Evolutionary conservation across 495 filamentous ascomycete species (phyloP).

Genomic region (Astrothelium subdiscretum): DNA sequence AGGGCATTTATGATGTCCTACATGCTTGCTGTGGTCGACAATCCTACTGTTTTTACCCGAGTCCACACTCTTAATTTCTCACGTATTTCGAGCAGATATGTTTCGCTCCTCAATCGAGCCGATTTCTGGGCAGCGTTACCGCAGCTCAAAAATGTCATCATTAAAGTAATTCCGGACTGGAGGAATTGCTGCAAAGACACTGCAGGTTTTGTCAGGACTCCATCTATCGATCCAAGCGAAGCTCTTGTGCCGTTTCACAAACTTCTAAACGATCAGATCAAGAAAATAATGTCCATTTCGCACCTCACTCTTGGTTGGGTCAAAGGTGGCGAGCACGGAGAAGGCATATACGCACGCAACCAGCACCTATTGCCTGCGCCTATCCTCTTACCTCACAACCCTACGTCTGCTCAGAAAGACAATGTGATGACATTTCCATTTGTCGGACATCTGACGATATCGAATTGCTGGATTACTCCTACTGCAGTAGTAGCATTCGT

Average conservation of each 20-base stretch:
- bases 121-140: slow-evolving; percentile 43
- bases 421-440: slow-evolving; percentile 18
- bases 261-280: slow-evolving; percentile 34
- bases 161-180: slow-evolving; percentile 46
- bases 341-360: slow-evolving; percentile 41
- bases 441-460: slow-evolving; percentile 23
- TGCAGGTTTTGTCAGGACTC: slow-evolving; percentile 28
- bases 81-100: slow-evolving; percentile 38
- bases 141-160: slow-evolving; percentile 30
- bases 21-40: slow-evolving; percentile 40
- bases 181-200: slow-evolving; percentile 32
- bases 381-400: slow-evolving; percentile 10
- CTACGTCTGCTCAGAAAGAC: neutral
- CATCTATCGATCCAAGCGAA: slow-evolving; percentile 30
- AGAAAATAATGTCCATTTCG: slow-evolving; percentile 30
- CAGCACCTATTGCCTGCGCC: slow-evolving; percentile 42
- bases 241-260: slow-evolving; percentile 33
- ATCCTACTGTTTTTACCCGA: slow-evolving; percentile 28
- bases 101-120: slow-evolving; percentile 31
- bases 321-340: slow-evolving; percentile 44
- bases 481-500: slow-evolving; percentile 17
- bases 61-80: slow-evolving; percentile 39
- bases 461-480: slow-evolving; percentile 30
- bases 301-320: slow-evolving; percentile 43
- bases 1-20: slow-evolving; percentile 46